phyloP scores from a whole-genome alignment of 1,139 yeast species.

The Insectozyma bohioensis region DNA sequence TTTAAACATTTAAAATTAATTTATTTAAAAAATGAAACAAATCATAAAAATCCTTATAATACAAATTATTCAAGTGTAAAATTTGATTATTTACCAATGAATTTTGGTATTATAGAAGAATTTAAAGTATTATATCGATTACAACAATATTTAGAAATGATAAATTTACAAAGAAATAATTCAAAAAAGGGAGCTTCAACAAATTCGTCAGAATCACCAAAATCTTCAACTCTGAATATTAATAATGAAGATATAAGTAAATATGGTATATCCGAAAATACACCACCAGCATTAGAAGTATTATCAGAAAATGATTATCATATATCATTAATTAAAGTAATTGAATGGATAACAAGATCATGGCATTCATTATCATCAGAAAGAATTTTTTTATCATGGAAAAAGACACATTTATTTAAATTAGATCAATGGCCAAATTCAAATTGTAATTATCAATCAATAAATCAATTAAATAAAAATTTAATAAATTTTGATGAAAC shows the following conservation, averaged over 20 bases:
- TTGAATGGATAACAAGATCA: constrained; percentile 56
- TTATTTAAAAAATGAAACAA: constrained; percentile 41
- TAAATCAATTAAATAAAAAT: constrained; percentile 24
- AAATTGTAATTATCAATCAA: constrained; percentile 6
- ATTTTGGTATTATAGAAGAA: constrained; percentile 64
- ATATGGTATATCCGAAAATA: constrained; percentile 2
- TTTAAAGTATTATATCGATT: constrained; percentile 58
- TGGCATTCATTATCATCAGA: constrained; percentile 53
- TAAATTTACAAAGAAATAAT: constrained; percentile 35
- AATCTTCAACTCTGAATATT: no score
- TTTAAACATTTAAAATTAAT: constrained; percentile 52
- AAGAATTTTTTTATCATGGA: constrained; percentile 55
- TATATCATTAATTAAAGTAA: constrained; percentile 53
- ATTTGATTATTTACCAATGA: constrained; percentile 59
- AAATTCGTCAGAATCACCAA: no score
- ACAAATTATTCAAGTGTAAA: constrained; percentile 36
- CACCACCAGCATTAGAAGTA: constrained; percentile 22
- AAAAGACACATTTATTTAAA: constrained; percentile 30
- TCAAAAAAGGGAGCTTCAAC: no score
- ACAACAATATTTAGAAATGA: constrained; percentile 58
- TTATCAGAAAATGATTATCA: constrained; percentile 40
- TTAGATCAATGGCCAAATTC: constrained; percentile 16
- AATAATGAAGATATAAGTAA: constrained; percentile 1
- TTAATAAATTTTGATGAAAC: constrained; percentile 19
- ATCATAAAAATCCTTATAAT: constrained; percentile 40